These are phyloP conservation scores for Eragrostis curvula DNA, from an alignment of 176 grass and related monocot species.

Conservation along the genomic window DNA sequence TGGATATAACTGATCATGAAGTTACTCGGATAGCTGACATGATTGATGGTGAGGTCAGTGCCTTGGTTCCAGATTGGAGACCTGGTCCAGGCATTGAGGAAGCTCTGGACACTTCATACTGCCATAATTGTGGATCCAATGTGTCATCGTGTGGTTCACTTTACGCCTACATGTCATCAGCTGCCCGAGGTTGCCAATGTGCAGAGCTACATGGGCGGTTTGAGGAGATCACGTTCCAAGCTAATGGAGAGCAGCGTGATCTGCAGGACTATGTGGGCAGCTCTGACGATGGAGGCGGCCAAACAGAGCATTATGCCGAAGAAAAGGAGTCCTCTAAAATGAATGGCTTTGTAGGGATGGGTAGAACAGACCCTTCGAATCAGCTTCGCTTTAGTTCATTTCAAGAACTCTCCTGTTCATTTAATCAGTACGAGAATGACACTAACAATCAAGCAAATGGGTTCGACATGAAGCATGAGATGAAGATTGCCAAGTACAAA, in stretches of 20 bases:
- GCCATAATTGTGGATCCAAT: slow-evolving; percentile 70
- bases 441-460: slow-evolving; percentile 22
- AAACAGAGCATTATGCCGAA: slow-evolving; percentile 40
- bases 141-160: slow-evolving; percentile 73
- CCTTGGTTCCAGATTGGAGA: slow-evolving; percentile 84
- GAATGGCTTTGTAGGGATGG: slow-evolving; percentile 48
- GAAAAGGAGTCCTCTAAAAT: slow-evolving; percentile 37
- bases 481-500: slow-evolving; percentile 59
- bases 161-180: slow-evolving; percentile 68
- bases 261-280: slow-evolving; percentile 34
- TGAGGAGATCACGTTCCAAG: slow-evolving; percentile 80
- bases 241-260: slow-evolving; percentile 41
- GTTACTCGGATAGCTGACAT: slow-evolving; percentile 91
- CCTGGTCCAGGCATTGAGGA: slow-evolving; percentile 83
- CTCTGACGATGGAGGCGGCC: slow-evolving; percentile 48
- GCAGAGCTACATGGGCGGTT: slow-evolving; percentile 65
- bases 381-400: slow-evolving; percentile 56
- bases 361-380: slow-evolving; percentile 37
- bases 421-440: slow-evolving; percentile 39
- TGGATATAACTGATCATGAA: slow-evolving; percentile 94
- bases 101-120: slow-evolving; percentile 50
- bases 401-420: slow-evolving; percentile 45
- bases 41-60: slow-evolving; percentile 86
- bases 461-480: slow-evolving; percentile 52
- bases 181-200: slow-evolving; percentile 47